phyloP scores from a whole-genome alignment of 805 yeast genomes.

The Candida namnaoensis region DNA sequence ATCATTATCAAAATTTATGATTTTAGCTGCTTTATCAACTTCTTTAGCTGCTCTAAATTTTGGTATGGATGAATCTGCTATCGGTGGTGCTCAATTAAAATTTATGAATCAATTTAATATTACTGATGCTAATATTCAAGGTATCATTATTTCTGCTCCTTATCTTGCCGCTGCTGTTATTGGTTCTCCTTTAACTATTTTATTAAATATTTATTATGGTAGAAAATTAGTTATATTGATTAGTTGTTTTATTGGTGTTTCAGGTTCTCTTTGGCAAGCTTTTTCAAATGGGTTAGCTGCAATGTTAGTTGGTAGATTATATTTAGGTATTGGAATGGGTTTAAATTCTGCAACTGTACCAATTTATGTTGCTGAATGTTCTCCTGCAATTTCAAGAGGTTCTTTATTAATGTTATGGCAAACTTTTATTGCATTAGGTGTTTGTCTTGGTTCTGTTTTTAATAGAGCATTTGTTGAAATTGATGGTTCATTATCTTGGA shows the following conservation, averaged over 20 bases:
- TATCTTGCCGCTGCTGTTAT: slow-evolving; percentile 49
- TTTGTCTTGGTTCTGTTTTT: slow-evolving; percentile 57
- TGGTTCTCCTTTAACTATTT: slow-evolving; percentile 49
- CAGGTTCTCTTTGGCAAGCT: slow-evolving; percentile 58
- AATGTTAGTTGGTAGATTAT: slow-evolving; percentile 48
- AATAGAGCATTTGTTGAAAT: slow-evolving; percentile 47
- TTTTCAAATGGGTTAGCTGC: slow-evolving; percentile 54
- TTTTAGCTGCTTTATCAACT: slow-evolving; percentile 53
- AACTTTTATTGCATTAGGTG: slow-evolving; percentile 68
- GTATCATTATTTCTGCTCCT: slow-evolving; percentile 59
- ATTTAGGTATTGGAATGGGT: slow-evolving; percentile 60
- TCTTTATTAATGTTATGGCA: slow-evolving; percentile 68
- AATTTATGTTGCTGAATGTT: slow-evolving; percentile 54
- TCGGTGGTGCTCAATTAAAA: slow-evolving; percentile 57
- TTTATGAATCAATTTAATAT: slow-evolving; percentile 39
- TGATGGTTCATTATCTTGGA: slow-evolving; percentile 43
- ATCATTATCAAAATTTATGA: slow-evolving; percentile 40
- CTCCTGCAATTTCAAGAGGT: slow-evolving; percentile 53
- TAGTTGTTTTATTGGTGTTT: slow-evolving; percentile 47
- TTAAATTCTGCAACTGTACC: slow-evolving; percentile 63
- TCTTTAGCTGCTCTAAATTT: slow-evolving; percentile 49
- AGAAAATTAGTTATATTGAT: slow-evolving; percentile 53
- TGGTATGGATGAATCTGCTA: slow-evolving; percentile 69
- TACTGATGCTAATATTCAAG: slow-evolving; percentile 34
- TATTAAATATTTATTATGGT: slow-evolving; percentile 42